These are phyloP conservation scores for Aspergillus spinulosporus DNA, from an alignment of 2,329 filamentous ascomycete genomes.

Conservation along the genomic window DNA sequence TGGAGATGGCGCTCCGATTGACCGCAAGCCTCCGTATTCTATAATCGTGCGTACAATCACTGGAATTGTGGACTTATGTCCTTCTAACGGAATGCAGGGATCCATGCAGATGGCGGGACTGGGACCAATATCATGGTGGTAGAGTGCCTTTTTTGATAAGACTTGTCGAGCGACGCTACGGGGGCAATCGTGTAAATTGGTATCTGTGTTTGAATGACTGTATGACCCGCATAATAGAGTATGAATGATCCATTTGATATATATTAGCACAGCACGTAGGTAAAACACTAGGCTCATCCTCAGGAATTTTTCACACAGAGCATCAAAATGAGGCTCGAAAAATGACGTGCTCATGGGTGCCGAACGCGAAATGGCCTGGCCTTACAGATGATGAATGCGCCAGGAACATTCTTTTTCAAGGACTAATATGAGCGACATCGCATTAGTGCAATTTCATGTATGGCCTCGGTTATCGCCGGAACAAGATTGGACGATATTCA, in stretches of 20 bases:
- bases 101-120: slow-evolving; percentile 51
- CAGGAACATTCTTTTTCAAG: not conserved
- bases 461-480: slow-evolving; percentile 9
- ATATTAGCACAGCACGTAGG: too few species aligned
- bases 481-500: not conserved
- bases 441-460: not conserved
- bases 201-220: slow-evolving; percentile 6
- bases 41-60: slow-evolving; percentile 39
- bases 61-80: not conserved
- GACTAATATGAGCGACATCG: not conserved
- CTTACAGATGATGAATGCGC: not conserved
- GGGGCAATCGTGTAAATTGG: not conserved
- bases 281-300: not conserved
- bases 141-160: slow-evolving; percentile 7
- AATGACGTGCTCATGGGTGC: not conserved
- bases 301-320: too few species aligned
- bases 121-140: slow-evolving; percentile 51
- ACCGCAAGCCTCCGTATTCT: slow-evolving; percentile 59
- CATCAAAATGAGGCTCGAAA: not conserved
- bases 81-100: slow-evolving; percentile 34
- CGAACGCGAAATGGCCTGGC: not conserved
- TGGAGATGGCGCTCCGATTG: slow-evolving; percentile 57
- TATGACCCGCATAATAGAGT: slow-evolving; percentile 5
- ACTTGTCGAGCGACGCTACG: not conserved
- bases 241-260: slow-evolving; percentile 7